Base-by-base conservation (phyloP, 306 rosid species). In the Albizia julibrissin region DNA sequence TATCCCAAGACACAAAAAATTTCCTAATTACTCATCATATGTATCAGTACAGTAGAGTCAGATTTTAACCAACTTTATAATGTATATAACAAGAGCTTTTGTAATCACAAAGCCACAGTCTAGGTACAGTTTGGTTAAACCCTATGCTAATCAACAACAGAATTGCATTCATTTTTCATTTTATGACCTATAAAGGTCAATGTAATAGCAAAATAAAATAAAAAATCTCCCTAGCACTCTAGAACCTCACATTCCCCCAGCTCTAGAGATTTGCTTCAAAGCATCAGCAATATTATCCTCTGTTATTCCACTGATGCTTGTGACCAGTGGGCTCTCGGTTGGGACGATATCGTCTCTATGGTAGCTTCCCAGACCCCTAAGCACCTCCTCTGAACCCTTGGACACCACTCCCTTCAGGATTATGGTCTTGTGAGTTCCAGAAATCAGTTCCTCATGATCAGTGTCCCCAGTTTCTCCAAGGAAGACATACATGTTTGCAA, bases 391-490 rank as follows among this genome's bases (percentile, higher is more conserved):
- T 78, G 89, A 87, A 49, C 94, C 96, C 62, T 87, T 89, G 39
- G 83, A 49, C 22, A 85, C 91, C 67, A 84, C 84, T 6, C 91
- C 97, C 80, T 92, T 94, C 92, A 94, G 78, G 64, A 87, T 84
- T 77, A 94, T 83, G 69, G 96, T 91, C 89, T 90, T 92, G 82
- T 94, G 97, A 74, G 93, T 89, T 87, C 98, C 98, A 6, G 96
- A 80, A 72, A 94, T 94, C 97, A 94, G 72, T 82, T 94, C 98
- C 71, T 94, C 98, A 54, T 84, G 86, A 85, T 94, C 98, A 10
- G 86, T 91, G 89, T 94, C 98, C 50, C 98, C 97, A 21, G 87
- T 88, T 87, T 94, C 94, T 56, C 98, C 98, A 3, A 92, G 89
- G 66, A 94, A 76, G 31, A 94, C 95, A 76, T 86, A 91, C 98